Evolutionary conservation across 345 rosid genomes (phyloP).

Genomic region (Heritiera fomes): DNA sequence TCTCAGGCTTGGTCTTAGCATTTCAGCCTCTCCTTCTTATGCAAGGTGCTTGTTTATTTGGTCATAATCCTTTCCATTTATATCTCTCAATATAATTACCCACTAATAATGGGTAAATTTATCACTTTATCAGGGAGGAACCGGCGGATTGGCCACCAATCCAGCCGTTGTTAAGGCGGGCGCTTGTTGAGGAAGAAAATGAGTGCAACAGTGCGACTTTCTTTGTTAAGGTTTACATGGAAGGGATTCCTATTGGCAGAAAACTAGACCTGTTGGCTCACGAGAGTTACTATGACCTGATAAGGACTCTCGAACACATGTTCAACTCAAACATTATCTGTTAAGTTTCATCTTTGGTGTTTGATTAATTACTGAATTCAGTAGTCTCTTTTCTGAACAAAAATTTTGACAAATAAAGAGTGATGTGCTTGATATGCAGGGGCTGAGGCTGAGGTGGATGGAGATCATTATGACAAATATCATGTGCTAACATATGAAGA

Average conservation of each 20-base stretch:
- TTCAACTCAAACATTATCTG: constrained; percentile 78
- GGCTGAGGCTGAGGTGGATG: constrained; percentile 72
- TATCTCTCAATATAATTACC: not conserved
- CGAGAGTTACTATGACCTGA: constrained; percentile 67
- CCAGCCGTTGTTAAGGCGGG: constrained; percentile 28
- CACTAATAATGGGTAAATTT: not conserved
- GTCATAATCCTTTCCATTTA: not conserved
- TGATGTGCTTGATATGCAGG: not conserved
- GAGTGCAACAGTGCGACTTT: constrained; percentile 72
- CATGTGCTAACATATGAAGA: constrained; percentile 92
- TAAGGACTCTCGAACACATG: constrained; percentile 77
- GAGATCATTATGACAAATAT: constrained; percentile 46
- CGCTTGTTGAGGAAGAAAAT: constrained; percentile 47
- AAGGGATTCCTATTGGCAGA: constrained; percentile 92
- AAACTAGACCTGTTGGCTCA: constrained; percentile 78
- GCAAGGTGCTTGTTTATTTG: constrained; percentile 22
- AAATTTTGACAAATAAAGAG: constrained; percentile 25
- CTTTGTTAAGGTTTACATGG: constrained; percentile 94
- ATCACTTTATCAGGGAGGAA: constrained; percentile 36
- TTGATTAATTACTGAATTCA: not conserved
- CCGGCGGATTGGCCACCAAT: constrained; percentile 42
- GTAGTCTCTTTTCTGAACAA: not conserved
- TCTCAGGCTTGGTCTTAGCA: constrained; percentile 77
- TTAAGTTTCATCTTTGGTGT: constrained; percentile 25
- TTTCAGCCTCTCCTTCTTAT: constrained; percentile 35